These are phyloP conservation scores for Ceratobasidium sp. DNA, from an alignment of 1,284 basidiomycete genomes.

Conservation along the genomic window DNA sequence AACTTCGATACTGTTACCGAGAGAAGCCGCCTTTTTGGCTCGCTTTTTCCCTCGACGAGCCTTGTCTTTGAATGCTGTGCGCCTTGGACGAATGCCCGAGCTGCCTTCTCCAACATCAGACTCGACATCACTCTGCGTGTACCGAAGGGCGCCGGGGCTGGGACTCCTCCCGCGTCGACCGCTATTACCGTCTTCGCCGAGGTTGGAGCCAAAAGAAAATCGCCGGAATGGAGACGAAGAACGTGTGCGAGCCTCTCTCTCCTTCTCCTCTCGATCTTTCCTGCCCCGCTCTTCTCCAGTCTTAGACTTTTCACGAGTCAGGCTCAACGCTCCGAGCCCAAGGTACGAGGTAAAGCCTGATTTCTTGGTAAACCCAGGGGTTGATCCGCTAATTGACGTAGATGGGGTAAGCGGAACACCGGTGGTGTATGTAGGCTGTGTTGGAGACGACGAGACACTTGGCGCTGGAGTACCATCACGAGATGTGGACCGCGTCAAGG, in stretches of 20 bases:
- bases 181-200: conserved; percentile 12
- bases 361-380: conserved; percentile 25
- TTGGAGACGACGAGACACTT: conserved; percentile 43
- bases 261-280: conserved; percentile 42
- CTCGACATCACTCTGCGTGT: conserved; percentile 77
- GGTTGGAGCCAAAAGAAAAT: conserved; percentile 44
- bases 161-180: conserved; percentile 58
- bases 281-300: conserved; percentile 39
- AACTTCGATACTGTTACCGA: conserved; percentile 64
- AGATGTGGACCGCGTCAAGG: conserved; percentile 35
- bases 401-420: conserved; percentile 12
- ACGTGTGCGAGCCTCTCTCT: conserved; percentile 34
- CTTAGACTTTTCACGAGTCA: conserved; percentile 43
- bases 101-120: conserved; percentile 65
- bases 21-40: conserved; percentile 56
- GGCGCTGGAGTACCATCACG: conserved; percentile 22
- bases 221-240: conserved; percentile 47
- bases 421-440: conserved; percentile 16
- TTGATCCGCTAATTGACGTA: conserved; percentile 1
- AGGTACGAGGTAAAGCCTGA: conserved; percentile 32
- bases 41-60: conserved; percentile 51
- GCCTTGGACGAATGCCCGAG: conserved; percentile 62
- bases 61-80: conserved; percentile 57
- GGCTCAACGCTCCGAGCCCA: conserved; percentile 39
- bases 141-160: conserved; percentile 77